A percentile compares a stretch with the other conserved stretches of the same genome.
phyloP scores from a whole-genome alignment of 441 rosid species.

The Breynia disticha region DNA sequence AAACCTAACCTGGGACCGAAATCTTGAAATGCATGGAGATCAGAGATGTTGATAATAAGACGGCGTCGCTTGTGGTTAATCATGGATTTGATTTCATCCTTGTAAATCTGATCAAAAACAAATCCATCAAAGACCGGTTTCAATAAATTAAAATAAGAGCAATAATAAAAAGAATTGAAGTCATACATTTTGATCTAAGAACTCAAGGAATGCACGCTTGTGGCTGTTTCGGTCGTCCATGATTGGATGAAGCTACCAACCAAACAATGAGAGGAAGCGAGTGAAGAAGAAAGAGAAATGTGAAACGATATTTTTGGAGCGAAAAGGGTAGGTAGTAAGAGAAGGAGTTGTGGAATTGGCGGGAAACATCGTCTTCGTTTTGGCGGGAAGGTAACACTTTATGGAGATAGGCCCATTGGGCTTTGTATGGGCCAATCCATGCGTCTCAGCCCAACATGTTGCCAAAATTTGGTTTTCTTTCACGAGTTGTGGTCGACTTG shows the following conservation, averaged over 20 bases:
- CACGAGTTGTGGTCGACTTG: too few relatives aligned
- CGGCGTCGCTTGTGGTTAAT: constrained; percentile 82
- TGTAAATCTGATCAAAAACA: constrained; percentile 42
- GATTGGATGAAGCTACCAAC: constrained; percentile 7
- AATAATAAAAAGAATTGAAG: not conserved
- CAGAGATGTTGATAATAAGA: constrained; percentile 82
- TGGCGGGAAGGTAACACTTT: too few relatives aligned
- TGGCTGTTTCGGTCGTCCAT: constrained; percentile 52
- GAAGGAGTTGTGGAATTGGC: constrained; percentile 29
- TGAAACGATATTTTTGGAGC: not conserved
- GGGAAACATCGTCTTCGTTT: constrained; percentile 29
- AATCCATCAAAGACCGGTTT: not conserved
- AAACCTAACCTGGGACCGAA: constrained; percentile 47
- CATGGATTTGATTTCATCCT: constrained; percentile 77
- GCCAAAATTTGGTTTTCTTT: too few relatives aligned
- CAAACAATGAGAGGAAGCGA: not conserved
- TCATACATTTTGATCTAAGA: constrained; percentile 63
- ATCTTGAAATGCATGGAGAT: constrained; percentile 65
- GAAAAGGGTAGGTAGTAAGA: not conserved
- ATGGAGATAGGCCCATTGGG: not conserved
- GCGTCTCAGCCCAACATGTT: too few relatives aligned
- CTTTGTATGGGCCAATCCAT: not conserved
- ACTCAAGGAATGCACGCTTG: constrained; percentile 78
- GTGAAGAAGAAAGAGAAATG: not conserved
- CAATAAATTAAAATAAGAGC: not conserved